These are phyloP conservation scores for Umbelopsis sp. DNA, from an alignment of 192 early-diverging fungal species.

Conservation along the genomic window DNA sequence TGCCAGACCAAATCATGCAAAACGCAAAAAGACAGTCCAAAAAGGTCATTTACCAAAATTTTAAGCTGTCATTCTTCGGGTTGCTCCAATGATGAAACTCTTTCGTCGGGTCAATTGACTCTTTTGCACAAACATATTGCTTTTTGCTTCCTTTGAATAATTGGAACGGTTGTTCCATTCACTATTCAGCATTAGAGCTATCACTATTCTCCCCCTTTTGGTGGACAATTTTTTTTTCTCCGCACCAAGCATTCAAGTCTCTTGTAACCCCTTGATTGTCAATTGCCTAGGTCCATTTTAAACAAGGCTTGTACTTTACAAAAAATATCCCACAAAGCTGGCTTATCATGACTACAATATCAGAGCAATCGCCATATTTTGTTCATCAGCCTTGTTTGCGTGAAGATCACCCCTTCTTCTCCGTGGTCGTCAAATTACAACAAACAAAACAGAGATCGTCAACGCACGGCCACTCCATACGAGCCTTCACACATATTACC, in stretches of 20 bases:
- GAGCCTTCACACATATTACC: slow-evolving; percentile 2
- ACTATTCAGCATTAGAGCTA: no score
- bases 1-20: neutral
- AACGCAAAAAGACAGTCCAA: no score
- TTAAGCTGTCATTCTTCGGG: no score
- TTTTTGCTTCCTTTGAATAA: no score
- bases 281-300: slow-evolving; percentile 12
- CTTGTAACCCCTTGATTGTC: slow-evolving; percentile 15
- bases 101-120: no score
- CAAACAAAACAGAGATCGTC: slow-evolving; percentile 19
- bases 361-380: slow-evolving; percentile 14
- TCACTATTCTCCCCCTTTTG: no score
- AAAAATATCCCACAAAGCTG: neutral
- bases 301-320: slow-evolving; percentile 19
- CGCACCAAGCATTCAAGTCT: neutral
- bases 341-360: slow-evolving; percentile 7
- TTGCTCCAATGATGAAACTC: no score
- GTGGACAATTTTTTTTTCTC: slow-evolving; percentile 5
- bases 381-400: slow-evolving; percentile 6
- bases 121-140: no score
- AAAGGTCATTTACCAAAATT: no score
- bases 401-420: slow-evolving; percentile 13
- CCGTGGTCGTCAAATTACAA: slow-evolving; percentile 15
- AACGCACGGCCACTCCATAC: slow-evolving; percentile 15
- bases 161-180: no score